Conservation (phyloP, 2,329 filamentous ascomycete genomes). For the Phialophora tarda region DNA sequence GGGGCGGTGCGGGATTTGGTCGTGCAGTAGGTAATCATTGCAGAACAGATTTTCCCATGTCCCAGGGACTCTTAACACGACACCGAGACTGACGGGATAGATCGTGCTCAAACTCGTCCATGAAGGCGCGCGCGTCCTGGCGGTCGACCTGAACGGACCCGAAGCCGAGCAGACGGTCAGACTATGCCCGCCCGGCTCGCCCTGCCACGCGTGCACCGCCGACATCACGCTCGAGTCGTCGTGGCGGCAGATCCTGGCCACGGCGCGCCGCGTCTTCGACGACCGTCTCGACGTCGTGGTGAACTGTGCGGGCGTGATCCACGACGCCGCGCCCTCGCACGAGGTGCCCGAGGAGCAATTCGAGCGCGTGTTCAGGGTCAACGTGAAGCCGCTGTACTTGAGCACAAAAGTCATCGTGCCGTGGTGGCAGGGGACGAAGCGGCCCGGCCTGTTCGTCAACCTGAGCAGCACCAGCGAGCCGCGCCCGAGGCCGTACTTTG, state of each 20-base stretch:
- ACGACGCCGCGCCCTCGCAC: constrained; percentile 28
- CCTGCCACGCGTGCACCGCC: constrained; percentile 18
- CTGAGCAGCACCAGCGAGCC: constrained; percentile 35
- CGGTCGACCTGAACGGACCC: constrained; percentile 26
- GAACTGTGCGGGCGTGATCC: constrained; percentile 33
- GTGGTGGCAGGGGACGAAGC: constrained; percentile 32
- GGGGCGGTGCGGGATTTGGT: too few species aligned
- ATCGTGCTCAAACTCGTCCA: constrained; percentile 30
- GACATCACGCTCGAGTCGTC: constrained; percentile 32
- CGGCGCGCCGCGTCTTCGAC: constrained; percentile 7
- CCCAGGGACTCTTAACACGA: too few species aligned
- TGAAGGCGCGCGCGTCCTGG: constrained; percentile 33
- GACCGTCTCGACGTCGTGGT: constrained; percentile 32
- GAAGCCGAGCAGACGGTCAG: constrained; percentile 19
- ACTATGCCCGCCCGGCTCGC: constrained; percentile 11
- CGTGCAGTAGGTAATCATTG: too few species aligned
- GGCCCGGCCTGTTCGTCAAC: constrained; percentile 31
- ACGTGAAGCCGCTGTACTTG: constrained; percentile 36
- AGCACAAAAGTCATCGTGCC: constrained; percentile 36
- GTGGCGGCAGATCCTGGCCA: constrained; percentile 26
- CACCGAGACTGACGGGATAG: constrained; percentile 1
- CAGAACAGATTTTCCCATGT: too few species aligned
- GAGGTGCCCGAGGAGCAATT: constrained; percentile 33
- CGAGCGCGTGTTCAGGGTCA: constrained; percentile 34
- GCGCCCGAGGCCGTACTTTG: constrained; percentile 32